Evolutionary conservation across 257 asterid species (phyloP).

Genomic region (Schizonepeta tenuifolia): DNA sequence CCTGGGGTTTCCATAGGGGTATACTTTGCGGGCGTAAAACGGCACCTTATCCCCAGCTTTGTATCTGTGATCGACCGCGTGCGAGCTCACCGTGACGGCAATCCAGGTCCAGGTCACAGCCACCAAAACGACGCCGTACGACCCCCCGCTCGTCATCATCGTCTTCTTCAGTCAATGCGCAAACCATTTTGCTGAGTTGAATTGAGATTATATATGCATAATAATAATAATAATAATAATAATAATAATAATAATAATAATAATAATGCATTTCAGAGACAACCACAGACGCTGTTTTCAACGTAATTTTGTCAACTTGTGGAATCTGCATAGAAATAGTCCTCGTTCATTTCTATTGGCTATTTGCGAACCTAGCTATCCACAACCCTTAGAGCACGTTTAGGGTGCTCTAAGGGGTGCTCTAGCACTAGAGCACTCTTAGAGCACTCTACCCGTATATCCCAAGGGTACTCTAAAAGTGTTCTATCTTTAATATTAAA

Average conservation of each 20-base stretch:
- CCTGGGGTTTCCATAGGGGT: slow-evolving; percentile 78
- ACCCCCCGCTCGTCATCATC: slow-evolving; percentile 32
- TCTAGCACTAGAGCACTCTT: no score
- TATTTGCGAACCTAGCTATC: no score
- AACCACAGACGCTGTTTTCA: no score
- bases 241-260: no score
- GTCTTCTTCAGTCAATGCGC: not conserved
- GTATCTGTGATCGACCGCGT: slow-evolving; percentile 71
- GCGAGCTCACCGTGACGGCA: slow-evolving; percentile 47
- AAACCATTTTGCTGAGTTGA: not conserved
- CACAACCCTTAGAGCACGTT: no score
- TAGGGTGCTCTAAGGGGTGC: no score
- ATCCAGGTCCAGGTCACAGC: slow-evolving; percentile 22
- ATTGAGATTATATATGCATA: not conserved
- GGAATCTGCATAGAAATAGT: not conserved
- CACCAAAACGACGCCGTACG: slow-evolving; percentile 41
- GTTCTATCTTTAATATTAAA: no score
- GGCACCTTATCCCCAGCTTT: slow-evolving; percentile 71
- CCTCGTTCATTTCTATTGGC: no score
- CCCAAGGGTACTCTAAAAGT: no score
- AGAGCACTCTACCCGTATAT: no score
- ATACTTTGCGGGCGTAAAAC: slow-evolving; percentile 77
- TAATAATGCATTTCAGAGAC: no score
- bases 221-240: no score
- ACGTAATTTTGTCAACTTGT: not conserved